Conservation (phyloP, 2,329 filamentous ascomycete species). For the Cryphonectria radicalis region DNA sequence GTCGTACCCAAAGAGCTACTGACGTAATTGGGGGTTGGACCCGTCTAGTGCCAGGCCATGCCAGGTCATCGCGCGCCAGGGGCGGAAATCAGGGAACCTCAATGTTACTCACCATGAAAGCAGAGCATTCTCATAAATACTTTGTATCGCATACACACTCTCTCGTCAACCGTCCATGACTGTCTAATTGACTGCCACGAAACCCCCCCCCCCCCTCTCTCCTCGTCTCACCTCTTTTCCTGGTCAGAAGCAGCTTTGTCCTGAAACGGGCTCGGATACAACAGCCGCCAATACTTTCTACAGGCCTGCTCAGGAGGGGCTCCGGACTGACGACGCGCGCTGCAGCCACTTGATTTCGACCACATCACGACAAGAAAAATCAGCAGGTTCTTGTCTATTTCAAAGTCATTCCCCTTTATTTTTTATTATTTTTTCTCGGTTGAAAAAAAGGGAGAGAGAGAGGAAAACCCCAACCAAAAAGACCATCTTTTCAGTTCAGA, state of each 20-base stretch:
- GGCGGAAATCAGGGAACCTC: background rate
- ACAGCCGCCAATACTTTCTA: background rate
- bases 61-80: background rate
- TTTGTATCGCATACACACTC: background rate
- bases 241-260: background rate
- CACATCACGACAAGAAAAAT: background rate
- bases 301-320: background rate
- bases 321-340: background rate
- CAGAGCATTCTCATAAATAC: background rate
- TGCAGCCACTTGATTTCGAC: background rate
- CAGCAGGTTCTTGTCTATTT: background rate
- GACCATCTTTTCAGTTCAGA: background rate
- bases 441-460: no score
- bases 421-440: background rate
- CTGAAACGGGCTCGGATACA: background rate
- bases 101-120: background rate
- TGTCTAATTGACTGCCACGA: background rate
- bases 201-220: no score
- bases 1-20: background rate
- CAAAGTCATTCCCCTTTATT: background rate
- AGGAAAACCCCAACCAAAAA: background rate
- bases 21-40: constrained; percentile 1
- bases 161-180: background rate
- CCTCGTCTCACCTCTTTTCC: background rate
- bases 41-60: background rate